A percentile compares a stretch with the other conserved stretches of the same genome.
phyloP scores from a whole-genome alignment of 768 basidiomycete species.

The Suillus lakei region DNA sequence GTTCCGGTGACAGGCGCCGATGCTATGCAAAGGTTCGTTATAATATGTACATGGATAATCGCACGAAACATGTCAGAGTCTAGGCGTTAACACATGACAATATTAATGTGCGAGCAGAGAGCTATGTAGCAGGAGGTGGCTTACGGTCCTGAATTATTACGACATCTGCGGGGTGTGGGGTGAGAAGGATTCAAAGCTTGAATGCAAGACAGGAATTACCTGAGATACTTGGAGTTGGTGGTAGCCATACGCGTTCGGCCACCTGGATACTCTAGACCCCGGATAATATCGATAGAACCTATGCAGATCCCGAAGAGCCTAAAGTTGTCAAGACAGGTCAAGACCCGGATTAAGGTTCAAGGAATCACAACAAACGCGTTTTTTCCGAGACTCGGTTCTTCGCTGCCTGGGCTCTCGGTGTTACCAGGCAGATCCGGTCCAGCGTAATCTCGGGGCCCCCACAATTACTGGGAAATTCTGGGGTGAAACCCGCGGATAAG shows the following conservation, averaged over 20 bases:
- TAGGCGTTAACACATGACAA: not conserved
- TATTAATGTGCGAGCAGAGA: conserved; percentile 1
- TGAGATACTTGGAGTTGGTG: not conserved
- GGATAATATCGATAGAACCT: not conserved
- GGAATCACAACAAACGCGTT: not conserved
- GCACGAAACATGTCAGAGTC: not conserved
- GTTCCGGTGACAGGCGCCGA: not conserved
- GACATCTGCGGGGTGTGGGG: conserved; percentile 5
- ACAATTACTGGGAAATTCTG: not conserved
- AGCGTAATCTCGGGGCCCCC: not conserved
- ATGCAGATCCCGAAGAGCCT: not conserved
- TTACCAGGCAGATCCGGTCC: not conserved
- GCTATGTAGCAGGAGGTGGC: not conserved
- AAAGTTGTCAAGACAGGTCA: not conserved
- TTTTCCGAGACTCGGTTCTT: not conserved
- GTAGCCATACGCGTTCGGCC: not conserved
- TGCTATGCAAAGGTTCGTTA: not conserved
- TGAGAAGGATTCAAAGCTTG: not conserved
- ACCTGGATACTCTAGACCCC: not conserved
- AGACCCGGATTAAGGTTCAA: not conserved
- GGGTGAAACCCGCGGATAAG: not conserved
- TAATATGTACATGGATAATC: not conserved
- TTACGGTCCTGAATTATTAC: not conserved
- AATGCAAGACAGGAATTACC: not conserved
- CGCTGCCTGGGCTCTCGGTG: not conserved